Conservation (phyloP, 164 flowering plant species). For the Saururus chinensis region DNA sequence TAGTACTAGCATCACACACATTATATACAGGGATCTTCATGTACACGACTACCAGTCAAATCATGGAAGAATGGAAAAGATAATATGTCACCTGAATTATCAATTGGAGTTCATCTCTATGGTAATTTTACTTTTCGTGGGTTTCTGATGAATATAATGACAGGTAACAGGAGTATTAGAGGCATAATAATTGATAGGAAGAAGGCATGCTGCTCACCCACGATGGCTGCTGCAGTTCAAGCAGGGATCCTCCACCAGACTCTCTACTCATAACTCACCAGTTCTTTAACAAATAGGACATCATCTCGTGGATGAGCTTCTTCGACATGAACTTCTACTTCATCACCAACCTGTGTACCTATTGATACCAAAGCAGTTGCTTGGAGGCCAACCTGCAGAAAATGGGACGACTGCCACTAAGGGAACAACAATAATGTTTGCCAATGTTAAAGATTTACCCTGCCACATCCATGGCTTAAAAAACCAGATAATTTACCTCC, state of each 20-base stretch:
- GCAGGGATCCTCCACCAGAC: neutral
- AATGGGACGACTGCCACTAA: neutral
- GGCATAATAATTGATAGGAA: neutral
- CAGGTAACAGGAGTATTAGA: neutral
- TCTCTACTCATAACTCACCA: constrained; percentile 1
- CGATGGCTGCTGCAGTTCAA: neutral
- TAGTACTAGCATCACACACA: no score
- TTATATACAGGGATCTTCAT: no score
- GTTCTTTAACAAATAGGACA: constrained; percentile 52
- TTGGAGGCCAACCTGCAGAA: constrained; percentile 75
- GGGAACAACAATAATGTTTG: neutral
- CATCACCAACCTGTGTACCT: constrained; percentile 79
- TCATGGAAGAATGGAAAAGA: no score
- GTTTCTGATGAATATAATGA: neutral
- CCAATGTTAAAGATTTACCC: neutral
- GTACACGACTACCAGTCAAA: no score
- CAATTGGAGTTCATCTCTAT: no score
- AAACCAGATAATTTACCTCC: constrained; percentile 37
- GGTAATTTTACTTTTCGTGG: neutral
- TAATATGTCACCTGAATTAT: no score
- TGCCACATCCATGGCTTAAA: no score
- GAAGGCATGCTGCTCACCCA: neutral
- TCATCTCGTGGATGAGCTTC: constrained; percentile 93
- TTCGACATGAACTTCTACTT: constrained; percentile 62
- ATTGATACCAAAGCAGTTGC: constrained; percentile 69